Conservation (phyloP, 345 rosid species). For the Odontarrhena argentea region DNA sequence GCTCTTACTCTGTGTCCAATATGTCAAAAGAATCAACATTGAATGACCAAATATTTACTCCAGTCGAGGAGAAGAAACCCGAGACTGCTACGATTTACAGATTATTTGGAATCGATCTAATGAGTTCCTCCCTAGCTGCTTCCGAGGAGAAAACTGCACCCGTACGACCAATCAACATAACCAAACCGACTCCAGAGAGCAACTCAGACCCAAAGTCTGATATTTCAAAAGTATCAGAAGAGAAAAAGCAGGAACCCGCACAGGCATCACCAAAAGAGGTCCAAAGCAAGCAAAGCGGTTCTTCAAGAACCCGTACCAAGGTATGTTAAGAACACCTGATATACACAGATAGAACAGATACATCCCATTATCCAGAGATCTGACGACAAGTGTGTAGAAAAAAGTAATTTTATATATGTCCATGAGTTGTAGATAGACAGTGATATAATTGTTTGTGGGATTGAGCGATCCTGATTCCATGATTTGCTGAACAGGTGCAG, state of each 20-base stretch:
- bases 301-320: conserved; percentile 64
- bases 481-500: conserved; percentile 58
- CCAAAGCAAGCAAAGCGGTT: conserved; percentile 58
- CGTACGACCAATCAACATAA: conserved; percentile 37
- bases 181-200: conserved; percentile 46
- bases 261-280: conserved; percentile 60
- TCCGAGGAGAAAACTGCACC: conserved; percentile 47
- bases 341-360: background rate
- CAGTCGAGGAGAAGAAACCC: conserved; percentile 51
- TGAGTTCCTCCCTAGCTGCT: conserved; percentile 44
- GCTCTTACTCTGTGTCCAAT: conserved; percentile 45
- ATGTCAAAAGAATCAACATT: conserved; percentile 43
- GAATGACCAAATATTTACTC: conserved; percentile 45
- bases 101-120: conserved; percentile 80
- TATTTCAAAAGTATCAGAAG: conserved; percentile 52
- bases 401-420: conserved; percentile 1
- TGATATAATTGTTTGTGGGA: background rate
- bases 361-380: background rate
- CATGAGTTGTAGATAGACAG: background rate
- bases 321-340: conserved; percentile 48
- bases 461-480: background rate
- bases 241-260: conserved; percentile 54
- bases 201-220: conserved; percentile 62
- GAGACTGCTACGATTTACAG: conserved; percentile 56
- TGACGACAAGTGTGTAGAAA: background rate